phyloP scores from a whole-genome alignment of 495 filamentous ascomycete species.

The Lichenothelia convexa region DNA sequence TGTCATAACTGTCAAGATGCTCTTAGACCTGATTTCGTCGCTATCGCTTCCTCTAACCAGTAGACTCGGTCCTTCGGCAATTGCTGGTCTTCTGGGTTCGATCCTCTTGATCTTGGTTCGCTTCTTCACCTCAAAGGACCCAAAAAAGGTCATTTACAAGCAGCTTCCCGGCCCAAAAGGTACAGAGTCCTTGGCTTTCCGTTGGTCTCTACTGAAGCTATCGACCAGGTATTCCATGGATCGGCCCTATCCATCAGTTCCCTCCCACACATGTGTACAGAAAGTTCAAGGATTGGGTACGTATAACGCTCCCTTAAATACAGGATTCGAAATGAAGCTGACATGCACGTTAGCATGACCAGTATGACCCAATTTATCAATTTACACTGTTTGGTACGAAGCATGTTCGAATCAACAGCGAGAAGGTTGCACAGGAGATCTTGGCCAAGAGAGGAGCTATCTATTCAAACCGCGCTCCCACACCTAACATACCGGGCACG shows the following conservation, averaged over 20 bases:
- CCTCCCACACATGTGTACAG: constrained; percentile 9
- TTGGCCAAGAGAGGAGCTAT: constrained; percentile 38
- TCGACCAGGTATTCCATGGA: neutral
- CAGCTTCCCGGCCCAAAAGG: constrained; percentile 20
- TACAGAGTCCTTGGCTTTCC: constrained; percentile 3
- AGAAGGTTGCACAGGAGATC: constrained; percentile 37
- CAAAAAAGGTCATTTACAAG: too few relatives aligned
- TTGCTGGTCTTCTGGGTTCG: too few relatives aligned
- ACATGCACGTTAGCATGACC: constrained; percentile 42
- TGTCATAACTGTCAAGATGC: too few relatives aligned
- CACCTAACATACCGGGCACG: constrained; percentile 28
- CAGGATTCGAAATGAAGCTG: constrained; percentile 34
- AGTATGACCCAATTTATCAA: constrained; percentile 45
- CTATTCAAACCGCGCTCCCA: constrained; percentile 42
- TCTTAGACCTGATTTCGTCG: too few relatives aligned
- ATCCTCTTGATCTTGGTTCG: too few relatives aligned
- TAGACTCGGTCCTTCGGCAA: too few relatives aligned
- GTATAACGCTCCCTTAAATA: constrained; percentile 39
- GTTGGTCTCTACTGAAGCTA: neutral
- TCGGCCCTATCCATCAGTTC: neutral
- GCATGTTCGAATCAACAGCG: constrained; percentile 41
- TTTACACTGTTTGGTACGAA: constrained; percentile 35
- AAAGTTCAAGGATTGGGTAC: constrained; percentile 35
- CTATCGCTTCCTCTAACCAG: too few relatives aligned
- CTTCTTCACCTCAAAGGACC: too few relatives aligned